Percentiles rank a stretch among this genome's conserved stretches.
These are phyloP conservation scores for Vanrija sp. DNA, from an alignment of 1,284 basidiomycete species.

Conservation along the genomic window DNA sequence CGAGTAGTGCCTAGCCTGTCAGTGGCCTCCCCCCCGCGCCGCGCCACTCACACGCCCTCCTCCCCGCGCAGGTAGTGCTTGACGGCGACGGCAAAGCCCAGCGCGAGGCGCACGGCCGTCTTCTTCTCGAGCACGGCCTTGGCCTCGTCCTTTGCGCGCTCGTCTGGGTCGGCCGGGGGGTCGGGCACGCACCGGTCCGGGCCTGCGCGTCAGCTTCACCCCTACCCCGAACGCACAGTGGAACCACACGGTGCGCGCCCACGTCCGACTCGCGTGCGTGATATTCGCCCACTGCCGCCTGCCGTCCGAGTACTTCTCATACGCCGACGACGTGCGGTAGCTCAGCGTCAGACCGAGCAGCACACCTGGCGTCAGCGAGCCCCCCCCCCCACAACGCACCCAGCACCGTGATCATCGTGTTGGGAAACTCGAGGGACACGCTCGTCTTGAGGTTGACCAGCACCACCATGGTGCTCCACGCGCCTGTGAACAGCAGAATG, in stretches of 20 bases:
- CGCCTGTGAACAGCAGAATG: conserved; percentile 37
- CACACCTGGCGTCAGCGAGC: background rate
- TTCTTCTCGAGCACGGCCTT: conserved; percentile 65
- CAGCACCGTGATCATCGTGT: conserved; percentile 41
- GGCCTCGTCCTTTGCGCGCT: conserved; percentile 49
- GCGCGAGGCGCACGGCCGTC: conserved; percentile 65
- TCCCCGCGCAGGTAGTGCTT: conserved; percentile 58
- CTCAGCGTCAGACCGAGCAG: background rate
- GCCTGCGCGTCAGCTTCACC: conserved; percentile 17
- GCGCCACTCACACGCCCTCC: conserved; percentile 55
- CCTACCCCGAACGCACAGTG: conserved; percentile 29
- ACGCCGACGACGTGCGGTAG: conserved; percentile 67
- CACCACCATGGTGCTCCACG: conserved; percentile 36
- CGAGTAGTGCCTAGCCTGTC: conserved; percentile 30
- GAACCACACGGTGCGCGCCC: conserved; percentile 43
- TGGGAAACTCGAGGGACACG: conserved; percentile 31
- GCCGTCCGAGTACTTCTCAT: conserved; percentile 71
- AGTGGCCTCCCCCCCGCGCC: background rate
- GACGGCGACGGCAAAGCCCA: conserved; percentile 54
- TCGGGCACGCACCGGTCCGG: conserved; percentile 28
- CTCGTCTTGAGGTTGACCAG: conserved; percentile 33
- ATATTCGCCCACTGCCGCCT: conserved; percentile 66
- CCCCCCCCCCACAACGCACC: conserved; percentile 27
- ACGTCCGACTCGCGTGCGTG: conserved; percentile 52
- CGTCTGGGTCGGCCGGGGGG: conserved; percentile 28